These are phyloP conservation scores for Monosporascus sp. DNA, from an alignment of 2,329 filamentous ascomycete genomes.

Conservation along the genomic window DNA sequence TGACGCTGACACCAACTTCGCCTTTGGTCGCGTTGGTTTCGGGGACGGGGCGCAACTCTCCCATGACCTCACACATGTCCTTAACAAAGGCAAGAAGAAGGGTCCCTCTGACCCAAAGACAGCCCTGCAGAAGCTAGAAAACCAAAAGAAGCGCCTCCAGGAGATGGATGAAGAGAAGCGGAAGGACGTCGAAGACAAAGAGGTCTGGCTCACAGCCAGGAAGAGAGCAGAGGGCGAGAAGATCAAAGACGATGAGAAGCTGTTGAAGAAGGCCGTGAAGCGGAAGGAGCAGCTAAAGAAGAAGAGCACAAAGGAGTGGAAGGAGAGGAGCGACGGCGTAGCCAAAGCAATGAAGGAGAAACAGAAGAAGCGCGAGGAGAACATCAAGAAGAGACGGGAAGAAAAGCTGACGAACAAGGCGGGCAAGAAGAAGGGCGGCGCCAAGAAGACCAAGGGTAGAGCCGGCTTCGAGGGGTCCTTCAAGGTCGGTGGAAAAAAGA, in stretches of 20 bases:
- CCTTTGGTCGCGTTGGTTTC: constrained; percentile 89
- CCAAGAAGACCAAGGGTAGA: constrained; percentile 39
- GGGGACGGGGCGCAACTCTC: constrained; percentile 77
- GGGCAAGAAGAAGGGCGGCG: constrained; percentile 47
- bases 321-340: constrained; percentile 65
- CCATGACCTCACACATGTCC: constrained; percentile 55
- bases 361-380: constrained; percentile 78
- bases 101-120: constrained; percentile 81
- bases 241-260: constrained; percentile 75
- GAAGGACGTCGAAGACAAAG: constrained; percentile 85
- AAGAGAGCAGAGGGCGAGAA: constrained; percentile 85
- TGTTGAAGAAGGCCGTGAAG: constrained; percentile 93
- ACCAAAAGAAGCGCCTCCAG: constrained; percentile 75
- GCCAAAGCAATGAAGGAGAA: constrained; percentile 70
- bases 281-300: constrained; percentile 84
- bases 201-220: constrained; percentile 87
- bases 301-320: constrained; percentile 89
- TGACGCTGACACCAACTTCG: constrained; percentile 62
- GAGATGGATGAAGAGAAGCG: constrained; percentile 74
- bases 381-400: constrained; percentile 67
- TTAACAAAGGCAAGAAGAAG: constrained; percentile 68
- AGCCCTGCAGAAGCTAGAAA: constrained; percentile 78
- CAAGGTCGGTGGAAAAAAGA: constrained; percentile 42
- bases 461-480: constrained; percentile 67
- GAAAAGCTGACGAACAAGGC: constrained; percentile 59